Base-by-base conservation (phyloP, 768 basidiomycete species). In the Calocybe indica region DNA sequence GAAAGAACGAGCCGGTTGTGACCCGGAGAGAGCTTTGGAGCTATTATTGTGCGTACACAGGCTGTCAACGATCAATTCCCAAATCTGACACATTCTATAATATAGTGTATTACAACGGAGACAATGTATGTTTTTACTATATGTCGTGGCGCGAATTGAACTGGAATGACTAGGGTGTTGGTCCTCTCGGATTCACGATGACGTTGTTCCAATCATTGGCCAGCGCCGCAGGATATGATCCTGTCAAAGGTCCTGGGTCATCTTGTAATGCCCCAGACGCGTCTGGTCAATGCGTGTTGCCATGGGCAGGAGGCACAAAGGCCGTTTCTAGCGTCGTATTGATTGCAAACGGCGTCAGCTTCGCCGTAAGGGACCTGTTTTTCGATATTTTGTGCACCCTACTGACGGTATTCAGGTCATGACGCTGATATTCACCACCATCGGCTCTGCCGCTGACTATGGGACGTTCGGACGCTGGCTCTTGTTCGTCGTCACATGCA, bases 381-480 rank as follows among this genome's bases (percentile, higher is more conserved):
- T n/a, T 15, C n/a, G 46, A 7, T 12, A 41, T 31, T 38, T 29
- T 31, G 46, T n/a, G 15, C 36, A 12, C 37, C 7, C 22, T 42
- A 13, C 12, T 35, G 32, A 42, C 32, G 7, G 36, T 22, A 12
- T 15, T 2, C 41, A 83, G 82, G 68, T 88, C 12, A 89, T 91
- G 87, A 89, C 89, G 0, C 52, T 75, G 31, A 79, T 91, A 40
- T 89, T 92, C 66, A 92, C 88, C 2, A 88, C 86, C 0, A 80
- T 92, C 37, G 81, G 83, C 30, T 81, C 80, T 14, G 80, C 82
- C 3, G 85, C 83, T 0, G 85, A 88, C 58, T 88, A 86, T 52
- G 83, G 84, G 4, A 73, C 66, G 5, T 88, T 91, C 55, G 87
- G 87, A 13, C 79, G 84, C 10, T 91, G 88, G 86, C 62, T 91